Evolutionary conservation across 495 filamentous ascomycete species (phyloP).

Genomic region (Penicillium bialowiezense): DNA sequence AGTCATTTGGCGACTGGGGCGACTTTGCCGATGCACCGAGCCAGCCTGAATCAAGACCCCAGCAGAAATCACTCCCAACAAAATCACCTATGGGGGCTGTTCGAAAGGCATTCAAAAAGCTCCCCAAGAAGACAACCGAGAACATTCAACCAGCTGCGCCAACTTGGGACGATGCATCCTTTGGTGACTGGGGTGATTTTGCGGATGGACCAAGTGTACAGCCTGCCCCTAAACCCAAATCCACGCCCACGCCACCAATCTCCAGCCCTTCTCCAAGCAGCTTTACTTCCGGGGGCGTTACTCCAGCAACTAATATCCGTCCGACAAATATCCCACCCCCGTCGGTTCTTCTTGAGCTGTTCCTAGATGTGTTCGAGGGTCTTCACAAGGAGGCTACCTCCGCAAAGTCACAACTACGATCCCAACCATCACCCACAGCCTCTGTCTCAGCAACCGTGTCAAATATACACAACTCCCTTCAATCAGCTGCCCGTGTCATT

Average conservation of each 20-base stretch:
- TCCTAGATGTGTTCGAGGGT: slow-evolving; percentile 61
- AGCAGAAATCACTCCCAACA: background rate
- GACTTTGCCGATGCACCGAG: slow-evolving; percentile 35
- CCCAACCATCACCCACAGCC: background rate
- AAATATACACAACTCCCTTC: slow-evolving; percentile 52
- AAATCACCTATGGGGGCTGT: slow-evolving; percentile 3
- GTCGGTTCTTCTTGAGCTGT: slow-evolving; percentile 71
- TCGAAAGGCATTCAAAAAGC: background rate
- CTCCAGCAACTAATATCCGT: slow-evolving; percentile 42
- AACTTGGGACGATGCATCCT: slow-evolving; percentile 59
- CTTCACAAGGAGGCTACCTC: slow-evolving; percentile 37
- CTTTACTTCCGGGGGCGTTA: slow-evolving; percentile 8
- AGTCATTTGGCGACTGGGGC: slow-evolving; percentile 36
- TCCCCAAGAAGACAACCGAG: slow-evolving; percentile 8
- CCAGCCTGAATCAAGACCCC: slow-evolving; percentile 5
- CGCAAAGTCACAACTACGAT: slow-evolving; percentile 16
- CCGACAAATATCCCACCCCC: slow-evolving; percentile 91
- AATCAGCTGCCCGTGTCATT: slow-evolving; percentile 74
- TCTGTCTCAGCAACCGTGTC: slow-evolving; percentile 16
- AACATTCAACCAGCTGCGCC: slow-evolving; percentile 26
- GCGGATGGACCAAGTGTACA: slow-evolving; percentile 29
- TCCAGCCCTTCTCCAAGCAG: slow-evolving; percentile 9
- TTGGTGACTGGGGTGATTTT: slow-evolving; percentile 44
- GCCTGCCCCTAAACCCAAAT: slow-evolving; percentile 7
- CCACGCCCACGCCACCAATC: background rate